phyloP scores from a whole-genome alignment of 495 filamentous ascomycete genomes.

The Emericellopsis terricola region DNA sequence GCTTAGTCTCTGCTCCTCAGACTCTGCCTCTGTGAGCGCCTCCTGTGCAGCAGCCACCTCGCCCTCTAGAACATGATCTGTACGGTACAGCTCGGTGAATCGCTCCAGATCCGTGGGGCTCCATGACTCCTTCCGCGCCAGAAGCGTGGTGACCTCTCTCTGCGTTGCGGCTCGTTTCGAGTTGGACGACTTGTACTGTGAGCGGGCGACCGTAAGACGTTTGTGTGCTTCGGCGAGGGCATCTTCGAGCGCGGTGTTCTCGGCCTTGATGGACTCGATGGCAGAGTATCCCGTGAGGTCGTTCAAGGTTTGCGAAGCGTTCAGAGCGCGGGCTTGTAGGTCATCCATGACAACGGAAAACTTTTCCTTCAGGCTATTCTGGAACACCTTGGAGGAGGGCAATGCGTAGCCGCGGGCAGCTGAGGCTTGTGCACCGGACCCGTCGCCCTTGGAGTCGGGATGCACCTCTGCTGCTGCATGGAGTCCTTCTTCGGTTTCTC shows the following conservation, averaged over 20 bases:
- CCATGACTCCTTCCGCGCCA: slow-evolving; percentile 91
- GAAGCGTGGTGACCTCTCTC: slow-evolving; percentile 84
- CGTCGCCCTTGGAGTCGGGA: background rate
- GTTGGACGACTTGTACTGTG: slow-evolving; percentile 60
- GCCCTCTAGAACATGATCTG: slow-evolving; percentile 85
- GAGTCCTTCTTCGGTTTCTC: too few relatives aligned
- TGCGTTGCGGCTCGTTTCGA: slow-evolving; percentile 67
- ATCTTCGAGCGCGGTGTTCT: slow-evolving; percentile 54
- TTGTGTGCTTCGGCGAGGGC: slow-evolving; percentile 42
- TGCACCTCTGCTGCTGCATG: too few relatives aligned
- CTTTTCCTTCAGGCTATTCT: slow-evolving; percentile 53
- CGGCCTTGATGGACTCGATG: slow-evolving; percentile 68
- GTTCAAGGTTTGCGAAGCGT: slow-evolving; percentile 76
- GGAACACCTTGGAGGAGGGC: slow-evolving; percentile 50
- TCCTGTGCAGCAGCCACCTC: slow-evolving; percentile 60
- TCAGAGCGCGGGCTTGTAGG: slow-evolving; percentile 65
- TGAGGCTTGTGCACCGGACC: background rate
- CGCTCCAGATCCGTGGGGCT: slow-evolving; percentile 73
- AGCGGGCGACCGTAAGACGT: slow-evolving; percentile 50
- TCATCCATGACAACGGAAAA: slow-evolving; percentile 74
- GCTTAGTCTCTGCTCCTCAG: slow-evolving; percentile 56
- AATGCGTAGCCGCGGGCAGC: too few relatives aligned
- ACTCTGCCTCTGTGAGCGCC: slow-evolving; percentile 53
- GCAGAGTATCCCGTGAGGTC: slow-evolving; percentile 85
- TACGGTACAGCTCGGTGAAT: slow-evolving; percentile 82